Evolutionary conservation across 441 rosid species (phyloP), one percentile per base, ranked within the genome.

Genomic region (Lepidium campestre): DNA sequence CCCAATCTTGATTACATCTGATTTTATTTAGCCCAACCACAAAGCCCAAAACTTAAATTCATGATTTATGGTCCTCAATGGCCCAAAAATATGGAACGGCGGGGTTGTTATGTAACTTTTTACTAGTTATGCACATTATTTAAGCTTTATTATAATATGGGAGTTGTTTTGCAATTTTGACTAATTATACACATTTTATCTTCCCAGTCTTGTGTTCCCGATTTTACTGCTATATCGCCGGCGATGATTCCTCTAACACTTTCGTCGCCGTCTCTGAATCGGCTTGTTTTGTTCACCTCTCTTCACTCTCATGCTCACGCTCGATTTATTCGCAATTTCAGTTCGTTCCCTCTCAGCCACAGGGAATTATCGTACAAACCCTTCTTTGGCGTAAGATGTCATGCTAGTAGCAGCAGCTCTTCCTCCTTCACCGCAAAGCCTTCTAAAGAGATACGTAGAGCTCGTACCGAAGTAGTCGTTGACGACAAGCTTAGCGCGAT

Each of bases 401-500:
- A 86, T 27, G 57, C 67, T 71, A 76, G 79, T 45, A 55, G 73
- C 52, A 54, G 37, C 44, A 31, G 48, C 5, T 80, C 78, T 49
- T 74, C 75, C 23, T 77, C 90, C 57, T 69, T 90, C 72, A 80
- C 90, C 5, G 94, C 93, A 42, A 90, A 85, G 73, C 83, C 94
- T 10, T 88, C 96, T 8, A 88, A 87, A 34, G 87, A 90, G 64
- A 68, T 88, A 69, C 86, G 80, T 8, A 70, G 69, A 57, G 74
- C 69, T 52, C 75, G 60, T 54, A 15, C 65, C 57, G 73, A 48
- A 20, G 37, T 69, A 25, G 79, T 72, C 61, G 77, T 80, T 13
- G 96, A 93, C 65, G 81, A 85, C 73, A 93, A 89, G 88, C 90
- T 93, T 57, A 68, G 47, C 42, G 81, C 93, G 11, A 77, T 93